Base-by-base conservation (phyloP, 2,329 filamentous ascomycete species). In the Microdochium trichocladiopsis region DNA sequence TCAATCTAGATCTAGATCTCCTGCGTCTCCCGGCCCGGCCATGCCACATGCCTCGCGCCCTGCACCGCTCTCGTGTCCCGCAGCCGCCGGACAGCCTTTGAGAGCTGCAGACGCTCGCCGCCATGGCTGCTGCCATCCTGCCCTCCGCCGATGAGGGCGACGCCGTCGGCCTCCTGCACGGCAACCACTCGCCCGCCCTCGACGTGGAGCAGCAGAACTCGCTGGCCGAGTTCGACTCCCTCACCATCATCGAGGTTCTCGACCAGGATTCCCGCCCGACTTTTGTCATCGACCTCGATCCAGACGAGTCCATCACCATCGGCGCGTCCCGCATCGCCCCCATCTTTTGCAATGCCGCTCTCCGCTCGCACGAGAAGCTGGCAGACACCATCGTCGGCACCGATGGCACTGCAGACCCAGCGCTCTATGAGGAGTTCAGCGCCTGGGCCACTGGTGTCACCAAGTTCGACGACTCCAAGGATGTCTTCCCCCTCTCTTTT, bases 401-500 rank as follows among this genome's bases (percentile, higher is more conserved):
- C 25, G 50, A 18, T 24, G 14, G 16, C 12, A 21, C 3, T n/a
- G 22, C 33, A 4, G 12, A 14, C 16, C 37, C 10, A 14, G 25
- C 59, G 25, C 56, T 60, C 21, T 71, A 72, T 51, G 52, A 61
- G 0, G 65, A 68, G 0, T 76, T 76, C 55, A 67, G 59, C 48
- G 55, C 50, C 1, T 76, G 73, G 73, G 68, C 68, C 0, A 71
- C 70, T 0, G 64, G 70, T 0, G 62, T 70, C 16, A 75, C 70
- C 4, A 64, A 62, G 4, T 71, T 72, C 52, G 71, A 75, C 48
- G 70, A 73, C 50, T 72, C 71, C 2, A 66, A 67, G 53, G 73
- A 76, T 51, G 65, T 75, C 3, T 75, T 71, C 43, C 73, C 73
- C 0, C 63, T 72, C 0, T 71, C 69, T 8, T 67, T 72, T 47